These are phyloP conservation scores for Tetrahymena borealis DNA, from an alignment of 73 alveolate genomes.

Conservation along the genomic window DNA sequence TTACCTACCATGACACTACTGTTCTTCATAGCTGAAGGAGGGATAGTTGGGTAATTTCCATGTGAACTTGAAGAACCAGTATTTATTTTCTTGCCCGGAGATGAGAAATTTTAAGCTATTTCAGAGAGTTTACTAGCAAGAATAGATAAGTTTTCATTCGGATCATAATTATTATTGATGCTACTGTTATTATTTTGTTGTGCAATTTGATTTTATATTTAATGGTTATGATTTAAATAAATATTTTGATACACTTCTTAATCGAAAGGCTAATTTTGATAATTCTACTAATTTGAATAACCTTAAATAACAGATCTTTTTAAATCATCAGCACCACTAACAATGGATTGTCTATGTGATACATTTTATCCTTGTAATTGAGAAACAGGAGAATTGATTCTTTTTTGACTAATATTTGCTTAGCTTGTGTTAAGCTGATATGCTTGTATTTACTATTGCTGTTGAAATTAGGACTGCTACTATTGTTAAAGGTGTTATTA, in stretches of 20 bases:
- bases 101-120: neutral
- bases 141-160: neutral
- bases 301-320: neutral
- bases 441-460: neutral
- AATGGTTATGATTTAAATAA: neutral
- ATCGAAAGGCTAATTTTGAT: neutral
- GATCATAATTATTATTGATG: neutral
- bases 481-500: neutral
- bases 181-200: neutral
- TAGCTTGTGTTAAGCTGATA: neutral
- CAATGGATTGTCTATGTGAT: neutral
- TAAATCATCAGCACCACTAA: neutral
- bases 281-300: neutral
- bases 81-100: neutral
- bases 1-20: neutral
- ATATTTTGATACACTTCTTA: neutral
- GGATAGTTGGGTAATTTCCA: neutral
- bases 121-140: neutral
- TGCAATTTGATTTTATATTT: neutral
- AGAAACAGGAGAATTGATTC: neutral
- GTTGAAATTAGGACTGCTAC: neutral
- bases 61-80: neutral
- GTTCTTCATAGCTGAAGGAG: neutral
- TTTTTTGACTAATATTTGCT: neutral
- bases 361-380: neutral